Base-by-base conservation (phyloP, 2,329 filamentous ascomycete genomes). In the Ophiognomonia clavigignenti-juglandacearum region DNA sequence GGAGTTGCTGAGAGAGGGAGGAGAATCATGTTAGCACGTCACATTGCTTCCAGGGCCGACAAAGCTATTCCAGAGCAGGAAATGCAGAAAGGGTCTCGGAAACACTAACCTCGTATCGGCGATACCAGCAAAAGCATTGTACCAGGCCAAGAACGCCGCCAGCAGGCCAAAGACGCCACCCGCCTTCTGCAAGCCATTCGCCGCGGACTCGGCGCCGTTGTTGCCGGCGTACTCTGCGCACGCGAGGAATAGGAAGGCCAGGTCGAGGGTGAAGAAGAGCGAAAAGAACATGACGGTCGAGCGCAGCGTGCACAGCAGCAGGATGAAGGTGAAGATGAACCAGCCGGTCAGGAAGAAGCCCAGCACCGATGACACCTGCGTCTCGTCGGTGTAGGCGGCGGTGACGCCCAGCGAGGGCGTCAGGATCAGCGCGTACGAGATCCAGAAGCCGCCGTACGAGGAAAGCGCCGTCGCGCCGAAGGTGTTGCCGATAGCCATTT, bases 401-500 rank as follows among this genome's bases (percentile, higher is more conserved):
- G 71, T 67, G 0, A 56, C 39, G 24, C 62, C 64, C 8, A 71
- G 63, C 48, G 76, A 62, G 1, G 79, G 86, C 2, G 85, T 88
- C 52, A 86, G 67, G 45, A 91, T 74, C 57, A 91, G 83, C 53
- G 73, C 86, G 58, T 88, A 86, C 11, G 78, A 73, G 59, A 92
- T 78, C 88, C 88, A 92, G 76, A 92, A 92, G 53, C 86, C 86
- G 57, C 88, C 87, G 61, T 88, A 92, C 0, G 86, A 91, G 9
- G 85, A 87, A 48, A 92, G 70, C 18, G 87, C 86, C 20, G 86
- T 91, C 43, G 86, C 87, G 74, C 86, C 86, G 56, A 92, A 91
- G 10, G 88, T 92, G 74, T 92, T 92, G 48, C 86, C 87, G n/a
- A 88, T 76, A 29, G 86, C 86, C 80, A 92, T 88, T 71, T 92